Evolutionary conservation across 75 land plant species (phyloP).

Genomic region (Picea glauca): DNA sequence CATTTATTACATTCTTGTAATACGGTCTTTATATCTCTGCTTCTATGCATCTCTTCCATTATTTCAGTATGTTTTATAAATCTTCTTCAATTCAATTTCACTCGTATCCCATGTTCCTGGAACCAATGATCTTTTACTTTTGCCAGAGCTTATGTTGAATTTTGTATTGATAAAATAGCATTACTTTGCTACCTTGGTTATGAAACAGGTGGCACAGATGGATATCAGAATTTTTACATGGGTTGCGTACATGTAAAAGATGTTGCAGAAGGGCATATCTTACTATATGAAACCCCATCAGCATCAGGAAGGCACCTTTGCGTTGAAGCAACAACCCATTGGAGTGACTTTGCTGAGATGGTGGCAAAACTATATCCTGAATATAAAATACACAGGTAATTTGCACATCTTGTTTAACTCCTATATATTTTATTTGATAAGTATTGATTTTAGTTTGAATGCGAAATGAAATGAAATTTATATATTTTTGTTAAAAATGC

Average conservation of each 20-base stretch:
- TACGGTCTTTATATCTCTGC: background rate
- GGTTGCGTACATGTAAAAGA: conserved; percentile 83
- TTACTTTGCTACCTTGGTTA: background rate
- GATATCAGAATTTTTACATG: conserved; percentile 50
- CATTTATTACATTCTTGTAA: background rate
- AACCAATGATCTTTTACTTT: background rate
- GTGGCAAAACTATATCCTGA: conserved; percentile 74
- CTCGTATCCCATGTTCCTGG: background rate
- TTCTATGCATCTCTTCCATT: background rate
- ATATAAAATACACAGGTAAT: conserved; percentile 57
- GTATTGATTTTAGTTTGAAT: no score
- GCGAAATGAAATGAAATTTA: no score
- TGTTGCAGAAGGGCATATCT: conserved; percentile 79
- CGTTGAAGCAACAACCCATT: conserved; percentile 62
- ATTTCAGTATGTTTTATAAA: background rate
- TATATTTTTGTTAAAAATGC: no score
- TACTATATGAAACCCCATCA: conserved; percentile 67
- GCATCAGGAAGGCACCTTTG: conserved; percentile 87
- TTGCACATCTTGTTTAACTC: no score
- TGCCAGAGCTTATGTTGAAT: background rate
- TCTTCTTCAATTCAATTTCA: background rate
- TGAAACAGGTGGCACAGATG: conserved; percentile 53
- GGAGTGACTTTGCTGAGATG: conserved; percentile 64
- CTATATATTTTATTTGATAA: no score
- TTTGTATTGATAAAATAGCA: background rate